A percentile compares a stretch with the other conserved stretches of the same genome.
Evolutionary conservation across 2,329 filamentous ascomycete genomes (phyloP).

Genomic region (Canariomyces notabilis): DNA sequence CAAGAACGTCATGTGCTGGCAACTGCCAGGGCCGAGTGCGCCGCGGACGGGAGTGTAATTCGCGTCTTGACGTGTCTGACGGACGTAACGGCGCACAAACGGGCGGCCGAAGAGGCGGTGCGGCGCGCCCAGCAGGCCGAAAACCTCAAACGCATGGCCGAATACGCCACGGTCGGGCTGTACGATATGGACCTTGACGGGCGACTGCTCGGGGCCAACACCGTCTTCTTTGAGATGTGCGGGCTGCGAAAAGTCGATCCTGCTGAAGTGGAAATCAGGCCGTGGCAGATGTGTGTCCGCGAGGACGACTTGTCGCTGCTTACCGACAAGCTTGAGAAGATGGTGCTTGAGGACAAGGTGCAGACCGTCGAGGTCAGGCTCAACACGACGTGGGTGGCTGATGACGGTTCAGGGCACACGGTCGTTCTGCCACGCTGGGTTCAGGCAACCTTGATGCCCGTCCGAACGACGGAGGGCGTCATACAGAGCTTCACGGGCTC

Average conservation of each 20-base stretch:
- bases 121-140: slow-evolving; percentile 47
- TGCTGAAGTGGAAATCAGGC: slow-evolving; percentile 34
- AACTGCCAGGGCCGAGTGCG: slow-evolving; percentile 43
- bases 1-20: slow-evolving; percentile 42
- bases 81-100: slow-evolving; percentile 47
- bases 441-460: slow-evolving; percentile 46
- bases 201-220: slow-evolving; percentile 46
- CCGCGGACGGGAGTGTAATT: slow-evolving; percentile 38
- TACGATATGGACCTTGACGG: slow-evolving; percentile 50
- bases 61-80: slow-evolving; percentile 46
- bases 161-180: slow-evolving; percentile 51
- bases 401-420: slow-evolving; percentile 40
- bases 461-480: slow-evolving; percentile 41
- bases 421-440: slow-evolving; percentile 45
- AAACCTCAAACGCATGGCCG: slow-evolving; percentile 50
- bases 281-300: slow-evolving; percentile 42
- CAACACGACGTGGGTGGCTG: slow-evolving; percentile 41
- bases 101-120: slow-evolving; percentile 44
- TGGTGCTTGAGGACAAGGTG: slow-evolving; percentile 38
- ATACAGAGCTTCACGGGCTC: slow-evolving; percentile 47
- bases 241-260: slow-evolving; percentile 43
- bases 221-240: slow-evolving; percentile 49
- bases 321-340: slow-evolving; percentile 35
- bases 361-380: slow-evolving; percentile 46
- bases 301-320: slow-evolving; percentile 41